These are phyloP conservation scores for Leucocoprinus sp. DNA, from an alignment of 768 basidiomycete genomes.

Conservation along the genomic window DNA sequence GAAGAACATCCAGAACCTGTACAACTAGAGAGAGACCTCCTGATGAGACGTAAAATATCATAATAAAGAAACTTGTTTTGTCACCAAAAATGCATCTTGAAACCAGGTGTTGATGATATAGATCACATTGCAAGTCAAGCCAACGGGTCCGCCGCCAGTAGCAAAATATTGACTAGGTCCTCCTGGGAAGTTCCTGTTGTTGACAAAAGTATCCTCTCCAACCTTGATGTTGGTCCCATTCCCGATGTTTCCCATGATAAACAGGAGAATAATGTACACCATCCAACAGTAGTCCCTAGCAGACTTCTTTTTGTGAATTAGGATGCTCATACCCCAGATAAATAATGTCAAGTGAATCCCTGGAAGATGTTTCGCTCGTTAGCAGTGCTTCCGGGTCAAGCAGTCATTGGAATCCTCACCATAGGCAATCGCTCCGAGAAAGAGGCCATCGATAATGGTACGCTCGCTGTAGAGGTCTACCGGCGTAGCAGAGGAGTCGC, in stretches of 20 bases:
- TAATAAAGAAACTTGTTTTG: background rate
- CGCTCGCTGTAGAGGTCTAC: slow-evolving; percentile 15
- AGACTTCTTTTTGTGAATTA: background rate
- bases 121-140: slow-evolving; percentile 11
- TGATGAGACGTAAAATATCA: background rate
- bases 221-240: slow-evolving; percentile 15
- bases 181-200: slow-evolving; percentile 16
- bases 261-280: slow-evolving; percentile 15
- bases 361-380: background rate
- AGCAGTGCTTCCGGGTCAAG: no score
- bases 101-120: slow-evolving; percentile 16
- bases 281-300: slow-evolving; percentile 7
- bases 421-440: slow-evolving; percentile 17
- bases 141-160: slow-evolving; percentile 10
- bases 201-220: slow-evolving; percentile 14
- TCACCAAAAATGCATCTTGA: slow-evolving; percentile 15
- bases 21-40: slow-evolving; percentile 1
- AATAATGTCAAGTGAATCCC: slow-evolving; percentile 12
- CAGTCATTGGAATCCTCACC: no score
- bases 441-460: slow-evolving; percentile 16
- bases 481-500: slow-evolving; percentile 3
- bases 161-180: slow-evolving; percentile 12
- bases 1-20: slow-evolving; percentile 13
- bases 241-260: slow-evolving; percentile 17
- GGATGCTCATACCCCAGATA: slow-evolving; percentile 10